A percentile compares a stretch with the other conserved stretches of the same genome.
Evolutionary conservation across 768 basidiomycete species (phyloP).

Genomic region (Lentinula edodes): DNA sequence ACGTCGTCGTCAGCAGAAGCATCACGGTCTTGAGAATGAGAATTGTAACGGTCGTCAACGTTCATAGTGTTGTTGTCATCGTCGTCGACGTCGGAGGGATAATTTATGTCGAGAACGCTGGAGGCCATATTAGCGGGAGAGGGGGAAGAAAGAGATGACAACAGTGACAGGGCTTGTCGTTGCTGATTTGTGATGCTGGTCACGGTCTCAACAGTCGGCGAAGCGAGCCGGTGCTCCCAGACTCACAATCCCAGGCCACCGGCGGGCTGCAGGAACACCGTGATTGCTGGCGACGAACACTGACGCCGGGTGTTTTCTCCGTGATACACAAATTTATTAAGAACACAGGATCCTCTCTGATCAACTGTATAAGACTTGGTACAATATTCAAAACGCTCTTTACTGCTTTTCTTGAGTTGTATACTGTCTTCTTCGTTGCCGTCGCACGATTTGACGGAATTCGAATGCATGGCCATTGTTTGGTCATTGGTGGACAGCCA

Average conservation of each 20-base stretch:
- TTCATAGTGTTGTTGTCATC: constrained; percentile 60
- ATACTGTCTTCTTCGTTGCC: background rate
- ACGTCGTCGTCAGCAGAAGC: constrained; percentile 60
- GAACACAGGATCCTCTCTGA: background rate
- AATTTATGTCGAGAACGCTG: constrained; percentile 46
- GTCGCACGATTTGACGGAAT: background rate
- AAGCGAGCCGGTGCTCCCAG: background rate
- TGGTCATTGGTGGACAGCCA: background rate
- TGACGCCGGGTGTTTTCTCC: background rate
- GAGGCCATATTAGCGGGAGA: constrained; percentile 21
- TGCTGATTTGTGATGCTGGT: constrained; percentile 5
- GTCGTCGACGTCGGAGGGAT: constrained; percentile 47
- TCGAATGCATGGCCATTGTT: background rate
- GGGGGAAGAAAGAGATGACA: constrained; percentile 23
- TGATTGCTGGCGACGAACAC: background rate
- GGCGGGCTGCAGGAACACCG: background rate
- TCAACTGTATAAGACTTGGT: background rate
- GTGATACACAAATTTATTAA: background rate
- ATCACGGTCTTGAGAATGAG: constrained; percentile 41
- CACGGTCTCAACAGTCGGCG: background rate
- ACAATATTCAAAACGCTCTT: background rate
- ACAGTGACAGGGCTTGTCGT: constrained; percentile 15
- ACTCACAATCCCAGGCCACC: background rate
- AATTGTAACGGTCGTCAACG: constrained; percentile 57
- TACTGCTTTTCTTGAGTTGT: background rate